These are phyloP conservation scores for Luffa acutangula DNA, from an alignment of 306 rosid species.

Conservation along the genomic window DNA sequence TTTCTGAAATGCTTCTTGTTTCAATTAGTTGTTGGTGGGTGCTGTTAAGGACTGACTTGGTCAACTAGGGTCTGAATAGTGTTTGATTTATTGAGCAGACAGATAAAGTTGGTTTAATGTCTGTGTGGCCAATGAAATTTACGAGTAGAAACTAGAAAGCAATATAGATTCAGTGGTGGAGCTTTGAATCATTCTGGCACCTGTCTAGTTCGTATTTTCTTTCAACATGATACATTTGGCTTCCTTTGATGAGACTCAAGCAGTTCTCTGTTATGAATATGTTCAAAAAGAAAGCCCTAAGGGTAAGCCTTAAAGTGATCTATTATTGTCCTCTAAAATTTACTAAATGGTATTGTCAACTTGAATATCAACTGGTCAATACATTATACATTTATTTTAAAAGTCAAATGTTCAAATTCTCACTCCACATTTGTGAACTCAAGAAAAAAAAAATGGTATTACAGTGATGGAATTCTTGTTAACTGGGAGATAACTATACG, in stretches of 20 bases:
- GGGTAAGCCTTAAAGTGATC: conserved; percentile 55
- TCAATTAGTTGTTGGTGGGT: neutral
- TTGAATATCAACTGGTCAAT: neutral
- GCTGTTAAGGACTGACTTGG: neutral
- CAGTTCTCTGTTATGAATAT: conserved; percentile 97
- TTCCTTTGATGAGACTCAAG: conserved; percentile 51
- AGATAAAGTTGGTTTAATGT: neutral
- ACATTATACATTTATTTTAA: neutral
- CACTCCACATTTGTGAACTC: neutral
- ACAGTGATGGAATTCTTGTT: neutral
- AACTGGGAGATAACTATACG: conserved; percentile 4
- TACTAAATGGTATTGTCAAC: neutral
- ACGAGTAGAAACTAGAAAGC: neutral
- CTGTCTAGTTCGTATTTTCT: neutral
- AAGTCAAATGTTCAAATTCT: neutral
- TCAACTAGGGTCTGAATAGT: neutral
- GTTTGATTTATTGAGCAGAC: neutral
- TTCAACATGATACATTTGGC: conserved; percentile 4
- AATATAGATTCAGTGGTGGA: neutral
- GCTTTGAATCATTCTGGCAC: neutral
- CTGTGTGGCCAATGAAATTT: neutral
- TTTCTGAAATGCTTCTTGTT: neutral
- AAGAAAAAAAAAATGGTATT: neutral
- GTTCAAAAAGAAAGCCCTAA: conserved; percentile 90
- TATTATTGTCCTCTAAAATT: conserved; percentile 6